phyloP scores from a whole-genome alignment of 768 basidiomycete genomes.

The Hericium rajendrae region DNA sequence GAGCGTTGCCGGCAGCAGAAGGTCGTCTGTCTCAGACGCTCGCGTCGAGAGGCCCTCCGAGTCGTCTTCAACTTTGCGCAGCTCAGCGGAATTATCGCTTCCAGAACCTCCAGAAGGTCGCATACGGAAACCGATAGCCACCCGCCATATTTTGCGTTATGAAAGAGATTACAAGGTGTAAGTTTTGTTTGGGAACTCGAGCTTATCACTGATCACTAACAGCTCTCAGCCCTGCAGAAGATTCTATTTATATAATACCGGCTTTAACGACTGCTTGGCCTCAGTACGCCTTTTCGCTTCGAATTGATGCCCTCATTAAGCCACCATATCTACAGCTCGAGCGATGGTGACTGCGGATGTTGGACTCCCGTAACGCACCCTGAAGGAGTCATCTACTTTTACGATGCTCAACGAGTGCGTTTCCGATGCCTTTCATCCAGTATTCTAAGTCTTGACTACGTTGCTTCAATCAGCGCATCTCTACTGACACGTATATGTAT shows the following conservation, averaged over 20 bases:
- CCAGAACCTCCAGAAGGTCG: neutral
- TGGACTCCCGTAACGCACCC: constrained; percentile 47
- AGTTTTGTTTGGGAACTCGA: neutral
- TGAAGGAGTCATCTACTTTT: constrained; percentile 54
- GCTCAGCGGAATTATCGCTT: neutral
- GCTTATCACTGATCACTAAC: neutral
- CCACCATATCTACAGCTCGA: neutral
- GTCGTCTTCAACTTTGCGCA: neutral
- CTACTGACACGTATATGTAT: constrained; percentile 46
- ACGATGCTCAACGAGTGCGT: constrained; percentile 35
- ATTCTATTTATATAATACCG: neutral
- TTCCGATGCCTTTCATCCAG: neutral
- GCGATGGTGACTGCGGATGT: neutral
- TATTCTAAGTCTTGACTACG: neutral
- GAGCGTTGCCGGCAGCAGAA: neutral
- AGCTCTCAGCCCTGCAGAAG: neutral
- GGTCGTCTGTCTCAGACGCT: neutral
- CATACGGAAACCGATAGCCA: neutral
- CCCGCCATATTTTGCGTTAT: neutral
- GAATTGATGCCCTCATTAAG: neutral
- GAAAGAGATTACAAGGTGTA: neutral
- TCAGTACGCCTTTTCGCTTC: neutral
- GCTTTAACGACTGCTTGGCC: neutral
- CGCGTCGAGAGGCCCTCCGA: neutral
- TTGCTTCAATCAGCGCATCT: constrained; percentile 29